phyloP scores from a whole-genome alignment of 1,139 yeast genomes.

The Debaryomyces sp. region DNA sequence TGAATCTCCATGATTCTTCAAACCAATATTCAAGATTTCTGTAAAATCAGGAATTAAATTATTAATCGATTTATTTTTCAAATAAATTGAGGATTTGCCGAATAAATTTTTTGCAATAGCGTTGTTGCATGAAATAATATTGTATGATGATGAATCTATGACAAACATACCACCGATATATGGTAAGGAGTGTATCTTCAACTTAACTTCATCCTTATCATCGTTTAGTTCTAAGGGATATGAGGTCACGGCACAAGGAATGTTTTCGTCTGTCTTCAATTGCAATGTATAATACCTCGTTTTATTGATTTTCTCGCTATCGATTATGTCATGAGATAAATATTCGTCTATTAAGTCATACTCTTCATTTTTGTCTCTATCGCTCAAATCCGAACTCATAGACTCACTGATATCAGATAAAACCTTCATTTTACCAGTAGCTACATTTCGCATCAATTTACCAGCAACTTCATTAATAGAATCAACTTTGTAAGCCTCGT shows the following conservation, averaged over 20 bases:
- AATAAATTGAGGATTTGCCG: slow-evolving; percentile 57
- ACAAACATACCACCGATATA: slow-evolving; percentile 87
- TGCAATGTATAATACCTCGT: slow-evolving; percentile 66
- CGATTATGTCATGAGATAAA: slow-evolving; percentile 30
- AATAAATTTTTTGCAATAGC: slow-evolving; percentile 79
- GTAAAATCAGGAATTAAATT: slow-evolving; percentile 68
- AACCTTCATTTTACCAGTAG: slow-evolving; percentile 20
- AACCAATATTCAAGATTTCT: slow-evolving; percentile 52
- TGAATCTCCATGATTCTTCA: slow-evolving; percentile 40
- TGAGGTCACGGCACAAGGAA: slow-evolving; percentile 75
- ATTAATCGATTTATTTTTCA: slow-evolving; percentile 56
- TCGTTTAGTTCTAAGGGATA: slow-evolving; percentile 51
- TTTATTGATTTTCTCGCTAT: slow-evolving; percentile 53
- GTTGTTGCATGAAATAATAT: slow-evolving; percentile 68
- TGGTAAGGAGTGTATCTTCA: slow-evolving; percentile 75
- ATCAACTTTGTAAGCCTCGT: slow-evolving; percentile 29
- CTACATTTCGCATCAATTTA: slow-evolving; percentile 29
- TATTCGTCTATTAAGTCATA: slow-evolving; percentile 13
- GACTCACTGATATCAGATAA: slow-evolving; percentile 36
- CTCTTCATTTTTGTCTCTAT: slow-evolving; percentile 13
- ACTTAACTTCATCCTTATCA: slow-evolving; percentile 45
- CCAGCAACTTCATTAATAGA: slow-evolving; percentile 48
- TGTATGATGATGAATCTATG: slow-evolving; percentile 51
- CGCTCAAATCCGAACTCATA: slow-evolving; percentile 27
- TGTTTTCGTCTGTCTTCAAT: slow-evolving; percentile 40